These are phyloP conservation scores for Bombardia bombarda DNA, from an alignment of 495 filamentous ascomycete genomes.

Conservation along the genomic window DNA sequence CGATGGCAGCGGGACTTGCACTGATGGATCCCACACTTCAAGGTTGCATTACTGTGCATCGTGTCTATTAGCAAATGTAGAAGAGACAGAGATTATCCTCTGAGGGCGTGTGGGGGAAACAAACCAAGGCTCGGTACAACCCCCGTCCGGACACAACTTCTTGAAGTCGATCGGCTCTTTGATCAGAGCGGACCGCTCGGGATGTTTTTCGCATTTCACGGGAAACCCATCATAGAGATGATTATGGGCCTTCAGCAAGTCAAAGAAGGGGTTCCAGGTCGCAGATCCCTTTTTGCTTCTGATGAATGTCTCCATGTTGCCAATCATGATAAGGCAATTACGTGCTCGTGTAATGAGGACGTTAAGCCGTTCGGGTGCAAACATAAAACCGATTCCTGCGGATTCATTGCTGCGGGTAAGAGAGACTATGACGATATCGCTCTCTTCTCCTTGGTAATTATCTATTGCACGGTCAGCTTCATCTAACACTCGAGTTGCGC, in stretches of 20 bases:
- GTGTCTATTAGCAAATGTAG: neutral
- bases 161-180: constrained; percentile 48
- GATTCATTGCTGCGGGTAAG: constrained; percentile 58
- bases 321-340: constrained; percentile 61
- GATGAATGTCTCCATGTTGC: constrained; percentile 61
- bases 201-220: constrained; percentile 60
- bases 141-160: constrained; percentile 59
- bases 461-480: constrained; percentile 31
- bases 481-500: too few species aligned
- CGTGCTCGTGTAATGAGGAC: constrained; percentile 67
- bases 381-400: constrained; percentile 70
- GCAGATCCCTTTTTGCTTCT: constrained; percentile 50
- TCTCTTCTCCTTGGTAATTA: constrained; percentile 79
- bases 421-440: constrained; percentile 61
- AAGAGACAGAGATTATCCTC: too few species aligned
- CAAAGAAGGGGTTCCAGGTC: constrained; percentile 52
- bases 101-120: constrained; percentile 13
- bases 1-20: constrained; percentile 60
- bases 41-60: constrained; percentile 34
- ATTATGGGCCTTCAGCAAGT: constrained; percentile 42
- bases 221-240: constrained; percentile 66
- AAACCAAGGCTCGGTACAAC: constrained; percentile 62
- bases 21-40: constrained; percentile 55
- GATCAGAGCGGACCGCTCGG: constrained; percentile 39
- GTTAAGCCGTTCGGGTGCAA: constrained; percentile 58